These are phyloP conservation scores for Basidiobolus heterosporus DNA, from an alignment of 371 early-diverging fungal genomes.

Conservation along the genomic window DNA sequence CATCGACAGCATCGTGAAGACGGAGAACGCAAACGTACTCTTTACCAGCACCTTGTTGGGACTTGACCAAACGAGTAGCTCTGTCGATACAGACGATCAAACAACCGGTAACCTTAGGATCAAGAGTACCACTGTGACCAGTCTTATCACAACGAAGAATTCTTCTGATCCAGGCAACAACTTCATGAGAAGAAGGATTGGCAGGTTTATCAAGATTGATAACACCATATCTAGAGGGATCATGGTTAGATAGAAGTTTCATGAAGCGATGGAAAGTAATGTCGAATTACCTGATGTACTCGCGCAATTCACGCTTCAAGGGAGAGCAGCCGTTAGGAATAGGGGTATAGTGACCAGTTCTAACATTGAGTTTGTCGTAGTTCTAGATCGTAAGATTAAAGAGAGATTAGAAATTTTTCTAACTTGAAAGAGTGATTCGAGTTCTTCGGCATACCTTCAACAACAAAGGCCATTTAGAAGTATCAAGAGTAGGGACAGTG, in stretches of 20 bases:
- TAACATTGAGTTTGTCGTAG: slow-evolving; percentile 94
- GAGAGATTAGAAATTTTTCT: background rate
- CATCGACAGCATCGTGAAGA: slow-evolving; percentile 82
- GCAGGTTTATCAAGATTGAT: slow-evolving; percentile 96
- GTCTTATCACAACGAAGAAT: slow-evolving; percentile 98
- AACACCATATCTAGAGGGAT: slow-evolving; percentile 66
- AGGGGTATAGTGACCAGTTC: slow-evolving; percentile 96
- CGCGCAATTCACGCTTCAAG: slow-evolving; percentile 78
- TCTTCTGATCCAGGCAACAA: slow-evolving; percentile 99
- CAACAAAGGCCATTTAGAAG: slow-evolving; percentile 89
- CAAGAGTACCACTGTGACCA: slow-evolving; percentile 98
- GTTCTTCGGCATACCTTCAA: slow-evolving; percentile 49
- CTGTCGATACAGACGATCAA: slow-evolving; percentile 97
- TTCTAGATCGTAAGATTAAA: slow-evolving; percentile 30
- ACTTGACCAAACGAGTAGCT: slow-evolving; percentile 98
- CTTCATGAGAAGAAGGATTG: slow-evolving; percentile 99
- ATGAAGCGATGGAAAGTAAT: background rate
- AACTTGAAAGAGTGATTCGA: background rate
- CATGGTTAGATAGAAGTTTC: background rate
- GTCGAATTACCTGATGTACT: slow-evolving; percentile 55
- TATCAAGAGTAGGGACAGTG: slow-evolving; percentile 66
- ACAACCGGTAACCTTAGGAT: slow-evolving; percentile 99
- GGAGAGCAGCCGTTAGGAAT: slow-evolving; percentile 93
- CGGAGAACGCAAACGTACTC: slow-evolving; percentile 96
- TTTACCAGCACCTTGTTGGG: slow-evolving; percentile 97